phyloP scores from a whole-genome alignment of 768 basidiomycete species.

The Heimioporus sp. region DNA sequence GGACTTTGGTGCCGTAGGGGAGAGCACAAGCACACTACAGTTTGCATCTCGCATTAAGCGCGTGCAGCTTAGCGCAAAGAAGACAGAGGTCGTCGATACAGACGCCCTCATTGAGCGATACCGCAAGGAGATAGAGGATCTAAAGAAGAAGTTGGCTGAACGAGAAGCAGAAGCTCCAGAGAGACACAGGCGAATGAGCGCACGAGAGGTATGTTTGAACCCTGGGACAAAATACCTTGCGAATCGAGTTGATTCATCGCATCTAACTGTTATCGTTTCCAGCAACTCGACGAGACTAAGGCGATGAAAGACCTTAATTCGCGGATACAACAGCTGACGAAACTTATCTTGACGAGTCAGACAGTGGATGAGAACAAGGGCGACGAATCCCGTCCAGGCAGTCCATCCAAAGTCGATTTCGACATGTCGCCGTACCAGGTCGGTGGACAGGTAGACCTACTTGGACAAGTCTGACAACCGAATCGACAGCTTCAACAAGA shows the following conservation, averaged over 20 bases:
- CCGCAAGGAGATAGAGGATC: slow-evolving; percentile 89
- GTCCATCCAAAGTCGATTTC: slow-evolving; percentile 87
- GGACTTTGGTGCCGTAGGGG: slow-evolving; percentile 69
- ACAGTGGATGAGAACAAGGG: slow-evolving; percentile 69
- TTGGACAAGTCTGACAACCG: not conserved
- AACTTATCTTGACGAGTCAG: slow-evolving; percentile 82
- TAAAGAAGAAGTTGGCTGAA: slow-evolving; percentile 71
- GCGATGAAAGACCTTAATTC: slow-evolving; percentile 82
- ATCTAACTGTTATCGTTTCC: not conserved
- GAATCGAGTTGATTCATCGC: not conserved
- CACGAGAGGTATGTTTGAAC: slow-evolving; percentile 37
- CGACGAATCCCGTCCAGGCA: slow-evolving; percentile 72
- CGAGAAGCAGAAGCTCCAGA: slow-evolving; percentile 61
- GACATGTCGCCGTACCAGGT: slow-evolving; percentile 88
- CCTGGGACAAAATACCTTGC: not conserved
- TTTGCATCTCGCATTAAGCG: slow-evolving; percentile 92
- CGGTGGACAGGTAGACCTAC: not conserved
- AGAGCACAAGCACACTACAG: slow-evolving; percentile 84
- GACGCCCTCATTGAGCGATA: slow-evolving; percentile 94
- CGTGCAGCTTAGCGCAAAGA: slow-evolving; percentile 83
- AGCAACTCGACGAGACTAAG: slow-evolving; percentile 84
- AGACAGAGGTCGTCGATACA: slow-evolving; percentile 92
- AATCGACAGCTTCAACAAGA: slow-evolving; percentile 76
- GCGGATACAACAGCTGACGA: slow-evolving; percentile 80
- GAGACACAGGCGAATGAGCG: slow-evolving; percentile 41